Base-by-base conservation (phyloP, 768 basidiomycete genomes). In the Chalciporus sphaerocephalus region DNA sequence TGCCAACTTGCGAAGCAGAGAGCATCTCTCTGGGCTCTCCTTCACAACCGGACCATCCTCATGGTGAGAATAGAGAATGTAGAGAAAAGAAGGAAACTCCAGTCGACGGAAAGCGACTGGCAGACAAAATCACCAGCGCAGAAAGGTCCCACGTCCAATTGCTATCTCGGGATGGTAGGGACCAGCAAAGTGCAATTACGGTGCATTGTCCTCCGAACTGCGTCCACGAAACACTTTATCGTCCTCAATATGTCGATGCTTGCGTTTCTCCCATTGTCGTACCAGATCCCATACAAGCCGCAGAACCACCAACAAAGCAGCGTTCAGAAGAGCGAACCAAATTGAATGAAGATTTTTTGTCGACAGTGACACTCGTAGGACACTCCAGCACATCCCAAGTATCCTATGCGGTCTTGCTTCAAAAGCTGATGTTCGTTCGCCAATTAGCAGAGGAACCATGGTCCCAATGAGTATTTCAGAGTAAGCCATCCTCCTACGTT, bases 391-490 rank as follows among this genome's bases (percentile, higher is more conserved):
- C 50, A 18, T 36, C 48, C 8, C 56, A 62, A 3, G 41, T 54
- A 17, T 39, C 51, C 18, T 46, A 54, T 18, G 27, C 45, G 34
- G 40, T 5, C 33, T 51, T 32, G 33, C 43, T 21, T 44, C 39
- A 1, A 58, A 60, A 35, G 17, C 28, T 1, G 63, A 65, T 25
- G 62, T 62, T 35, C 63, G 63, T 36, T 65, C 63, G 34, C 65
- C 63, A 13, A 52, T 65, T 28, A 36, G 27, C 34, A 57, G 38
- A 30, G 58, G 62, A 11, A 49, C 54, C 4, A 51, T 55, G 46
- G 8, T 67, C 23, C 63, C 63, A 27, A 43, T 47, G 21, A 48
- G 42, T 18, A 34, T 38, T 8, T 21, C 42, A 39, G 53, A 51
- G 63, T 65, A 47, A 57, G 62, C 60, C 25, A n/a, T 36, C 11